Base-by-base conservation (phyloP, 2,329 filamentous ascomycete species). In the Geosmithia putterillii region DNA sequence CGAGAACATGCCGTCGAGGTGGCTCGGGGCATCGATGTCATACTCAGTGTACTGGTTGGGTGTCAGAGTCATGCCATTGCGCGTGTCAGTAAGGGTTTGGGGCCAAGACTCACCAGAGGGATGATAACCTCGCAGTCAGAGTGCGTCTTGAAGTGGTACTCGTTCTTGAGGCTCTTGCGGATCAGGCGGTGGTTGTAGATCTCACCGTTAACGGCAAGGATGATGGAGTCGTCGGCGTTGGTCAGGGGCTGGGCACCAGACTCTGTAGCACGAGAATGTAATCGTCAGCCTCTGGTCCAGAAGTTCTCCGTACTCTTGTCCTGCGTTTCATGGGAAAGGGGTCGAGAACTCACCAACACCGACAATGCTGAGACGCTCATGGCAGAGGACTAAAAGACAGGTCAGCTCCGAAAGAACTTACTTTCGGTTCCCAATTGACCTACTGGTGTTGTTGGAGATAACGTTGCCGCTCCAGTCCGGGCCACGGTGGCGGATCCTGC, bases 91-190 rank as follows among this genome's bases (percentile, higher is more conserved):
- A 44, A 44, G 41, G 21, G 14, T n/a, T n/a, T n/a, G 7, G 43
- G 39, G 22, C 40, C 14, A 22, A 4, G 18, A 65, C 79, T 61
- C 75, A 94, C 87, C 74, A 98, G 66, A 52, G 94, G 92, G 60
- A 98, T 95, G 65, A 98, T 94, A 60, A 98, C 90, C 67, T 98
- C 92, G 67, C 92, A 98, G 61, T 98, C 92, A 34, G 90, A 96
- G 60, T 92, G 84, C 51, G 92, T 98, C 81, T 95, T 95, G 81
- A 96, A 98, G 65, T 89, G 82, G 67, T 95, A 95, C 34, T 81
- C 76, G 47, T 72, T 79, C 67, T 86, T 86, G 56, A 95, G 71
- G 55, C 73, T 72, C 70, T 95, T 96, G 61, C 92, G 83, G 58
- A 98, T 74, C 57, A 95, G 78, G 61, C 90, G 85, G 70, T 98